phyloP scores from a whole-genome alignment of 352 stramenopile genomes.

The Pythium plurisporium region DNA sequence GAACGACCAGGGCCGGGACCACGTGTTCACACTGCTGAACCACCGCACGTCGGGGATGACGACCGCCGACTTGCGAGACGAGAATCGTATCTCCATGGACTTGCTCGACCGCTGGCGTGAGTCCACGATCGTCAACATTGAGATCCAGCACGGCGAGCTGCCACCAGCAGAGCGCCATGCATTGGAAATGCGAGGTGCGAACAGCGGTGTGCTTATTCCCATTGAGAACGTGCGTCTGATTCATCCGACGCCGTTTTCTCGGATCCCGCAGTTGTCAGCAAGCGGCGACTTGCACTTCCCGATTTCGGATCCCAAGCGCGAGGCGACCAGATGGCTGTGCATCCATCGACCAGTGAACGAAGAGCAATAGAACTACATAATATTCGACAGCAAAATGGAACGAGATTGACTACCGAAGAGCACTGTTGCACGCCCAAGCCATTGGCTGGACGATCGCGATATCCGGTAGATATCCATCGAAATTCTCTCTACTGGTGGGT shows the following conservation, averaged over 20 bases:
- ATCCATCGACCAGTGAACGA: slow-evolving; percentile 5
- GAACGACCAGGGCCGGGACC: slow-evolving; percentile 98
- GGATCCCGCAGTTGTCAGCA: slow-evolving; percentile 52
- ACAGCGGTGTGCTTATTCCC: slow-evolving; percentile 28
- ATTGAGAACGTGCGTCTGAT: slow-evolving; percentile 51
- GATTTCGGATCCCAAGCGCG: slow-evolving; percentile 18
- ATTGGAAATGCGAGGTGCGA: not conserved
- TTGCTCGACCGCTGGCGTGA: slow-evolving; percentile 72
- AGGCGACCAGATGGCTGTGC: slow-evolving; percentile 16
- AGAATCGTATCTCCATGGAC: slow-evolving; percentile 52
- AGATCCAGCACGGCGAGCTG: slow-evolving; percentile 62
- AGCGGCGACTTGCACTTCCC: slow-evolving; percentile 49
- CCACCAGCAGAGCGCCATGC: not conserved
- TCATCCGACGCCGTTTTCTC: slow-evolving; percentile 65
- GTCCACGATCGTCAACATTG: slow-evolving; percentile 63
- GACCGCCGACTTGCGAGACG: slow-evolving; percentile 15
- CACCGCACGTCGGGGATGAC: slow-evolving; percentile 24
- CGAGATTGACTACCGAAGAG: too few relatives aligned
- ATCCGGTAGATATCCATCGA: too few relatives aligned
- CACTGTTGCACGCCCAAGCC: too few relatives aligned
- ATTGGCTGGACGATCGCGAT: too few relatives aligned
- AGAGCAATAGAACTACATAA: not conserved
- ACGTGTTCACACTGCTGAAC: slow-evolving; percentile 75
- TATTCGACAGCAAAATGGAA: not conserved
- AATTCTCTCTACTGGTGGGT: too few relatives aligned